These are phyloP conservation scores for Elaeagnus macrophylla DNA, from an alignment of 306 rosid genomes.

Conservation along the genomic window DNA sequence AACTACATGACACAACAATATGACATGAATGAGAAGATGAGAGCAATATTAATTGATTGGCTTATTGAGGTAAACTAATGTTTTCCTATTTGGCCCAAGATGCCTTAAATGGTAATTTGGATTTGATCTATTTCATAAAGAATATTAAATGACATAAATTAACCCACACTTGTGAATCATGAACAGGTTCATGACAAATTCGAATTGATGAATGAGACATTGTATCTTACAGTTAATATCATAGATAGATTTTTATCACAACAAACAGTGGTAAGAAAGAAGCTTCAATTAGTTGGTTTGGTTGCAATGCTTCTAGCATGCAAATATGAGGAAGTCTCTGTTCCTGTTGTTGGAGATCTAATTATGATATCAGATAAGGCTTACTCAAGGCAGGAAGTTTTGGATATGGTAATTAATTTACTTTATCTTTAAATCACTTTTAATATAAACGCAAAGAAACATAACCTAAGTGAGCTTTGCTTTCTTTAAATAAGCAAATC, in stretches of 20 bases:
- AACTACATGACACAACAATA: slow-evolving; percentile 58
- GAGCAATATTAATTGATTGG: slow-evolving; percentile 93
- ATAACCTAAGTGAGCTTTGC: no score
- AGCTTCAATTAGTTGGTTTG: slow-evolving; percentile 92
- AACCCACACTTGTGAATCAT: slow-evolving; percentile 10
- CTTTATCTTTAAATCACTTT: no score
- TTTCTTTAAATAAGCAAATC: no score
- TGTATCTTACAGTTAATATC: slow-evolving; percentile 71
- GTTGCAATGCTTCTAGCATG: slow-evolving; percentile 98
- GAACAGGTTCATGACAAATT: slow-evolving; percentile 93
- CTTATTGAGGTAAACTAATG: slow-evolving; percentile 67
- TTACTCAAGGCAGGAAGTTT: slow-evolving; percentile 66
- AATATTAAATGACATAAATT: neutral
- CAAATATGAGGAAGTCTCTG: slow-evolving; percentile 95
- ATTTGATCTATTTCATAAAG: slow-evolving; percentile 3
- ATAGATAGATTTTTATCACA: slow-evolving; percentile 75
- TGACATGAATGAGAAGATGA: slow-evolving; percentile 95
- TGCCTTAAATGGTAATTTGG: slow-evolving; percentile 19
- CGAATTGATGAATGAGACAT: slow-evolving; percentile 82
- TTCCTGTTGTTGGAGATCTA: slow-evolving; percentile 78
- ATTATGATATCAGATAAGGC: slow-evolving; percentile 89
- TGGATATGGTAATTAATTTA: slow-evolving; percentile 61
- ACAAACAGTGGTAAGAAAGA: slow-evolving; percentile 62
- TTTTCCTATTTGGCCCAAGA: slow-evolving; percentile 13
- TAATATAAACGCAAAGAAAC: no score